Evolutionary conservation across 140 eudicot genomes (phyloP), one percentile per base, ranked within the genome.

Genomic region (Flaveria floridana): DNA sequence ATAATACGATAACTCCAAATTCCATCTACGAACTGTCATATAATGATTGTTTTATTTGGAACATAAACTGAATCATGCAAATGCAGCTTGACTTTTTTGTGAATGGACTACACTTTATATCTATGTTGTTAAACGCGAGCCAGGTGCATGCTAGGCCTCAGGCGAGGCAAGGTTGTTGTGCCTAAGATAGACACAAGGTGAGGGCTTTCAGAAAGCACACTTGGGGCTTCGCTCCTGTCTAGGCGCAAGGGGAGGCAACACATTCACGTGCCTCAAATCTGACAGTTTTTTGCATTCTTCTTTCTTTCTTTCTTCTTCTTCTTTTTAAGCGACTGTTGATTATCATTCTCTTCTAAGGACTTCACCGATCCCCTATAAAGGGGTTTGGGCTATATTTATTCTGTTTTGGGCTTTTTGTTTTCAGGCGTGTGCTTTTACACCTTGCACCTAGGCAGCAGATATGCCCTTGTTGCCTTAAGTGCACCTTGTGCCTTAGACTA

Each of bases 1-100:
- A 11, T 4, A 10, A 13, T 28, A 71, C 6, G 75, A 37, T 50
- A 56, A 19, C 18, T 50, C 47, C 10, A 25, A 48, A 3, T 25
- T 48, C 10, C 11, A 25, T 70, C 41, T 10, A 25, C 47, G 50
- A 56, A 42, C 5, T 58, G 68, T 16, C 28, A 53, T 4, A 13
- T 21, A 55, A 59, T 42, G 18, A 47, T 42, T 34, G 15, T 14
- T 15, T 13, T 57, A 59, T 39, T 20, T 73, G 21, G 79, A 20
- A 20, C 65, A 51, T 52, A 10, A 39, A 65, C 73, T 76, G 42
- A 28, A 65, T 52, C 28, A 52, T 51, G 34, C 48, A 47, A 10
- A 75, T 75, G 79, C 50, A 18, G 25, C 42, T 23, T 23, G 25
- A 23, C 25, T 23, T 23, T 23, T 23, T 23, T 23, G 25, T 23